Evolutionary conservation across 164 flowering plant genomes (phyloP).

Genomic region (Vitis riparia): DNA sequence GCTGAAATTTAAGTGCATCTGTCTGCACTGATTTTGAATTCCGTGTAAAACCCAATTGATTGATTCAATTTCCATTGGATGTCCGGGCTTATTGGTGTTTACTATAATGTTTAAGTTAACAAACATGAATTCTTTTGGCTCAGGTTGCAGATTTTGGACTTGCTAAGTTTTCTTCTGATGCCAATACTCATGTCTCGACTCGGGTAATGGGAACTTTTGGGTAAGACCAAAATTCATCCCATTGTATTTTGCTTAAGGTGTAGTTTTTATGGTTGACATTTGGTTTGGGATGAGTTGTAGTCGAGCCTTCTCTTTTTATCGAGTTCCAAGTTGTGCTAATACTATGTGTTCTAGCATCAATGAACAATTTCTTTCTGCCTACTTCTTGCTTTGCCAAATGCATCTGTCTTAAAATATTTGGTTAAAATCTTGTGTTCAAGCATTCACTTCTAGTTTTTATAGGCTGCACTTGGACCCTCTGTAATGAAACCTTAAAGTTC

Average conservation of each 20-base stretch:
- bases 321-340: no score
- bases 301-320: no score
- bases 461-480: background rate
- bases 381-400: no score
- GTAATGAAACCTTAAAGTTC: background rate
- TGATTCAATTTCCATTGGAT: background rate
- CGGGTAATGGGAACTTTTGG: constrained; percentile 99
- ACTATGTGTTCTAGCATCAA: background rate
- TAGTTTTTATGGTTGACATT: no score
- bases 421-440: no score
- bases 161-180: constrained; percentile 82
- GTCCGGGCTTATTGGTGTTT: background rate
- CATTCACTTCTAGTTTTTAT: no score
- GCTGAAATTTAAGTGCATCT: background rate
- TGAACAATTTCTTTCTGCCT: no score
- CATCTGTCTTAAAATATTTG: no score
- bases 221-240: constrained; percentile 34
- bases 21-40: background rate
- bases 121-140: constrained; percentile 10
- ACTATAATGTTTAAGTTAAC: background rate
- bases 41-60: background rate
- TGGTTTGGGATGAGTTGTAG: no score
- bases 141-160: constrained; percentile 99
- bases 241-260: background rate
- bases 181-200: constrained; percentile 89